Conservation (phyloP, 2,329 filamentous ascomycete species). For the Scortechinia acanthostroma region DNA sequence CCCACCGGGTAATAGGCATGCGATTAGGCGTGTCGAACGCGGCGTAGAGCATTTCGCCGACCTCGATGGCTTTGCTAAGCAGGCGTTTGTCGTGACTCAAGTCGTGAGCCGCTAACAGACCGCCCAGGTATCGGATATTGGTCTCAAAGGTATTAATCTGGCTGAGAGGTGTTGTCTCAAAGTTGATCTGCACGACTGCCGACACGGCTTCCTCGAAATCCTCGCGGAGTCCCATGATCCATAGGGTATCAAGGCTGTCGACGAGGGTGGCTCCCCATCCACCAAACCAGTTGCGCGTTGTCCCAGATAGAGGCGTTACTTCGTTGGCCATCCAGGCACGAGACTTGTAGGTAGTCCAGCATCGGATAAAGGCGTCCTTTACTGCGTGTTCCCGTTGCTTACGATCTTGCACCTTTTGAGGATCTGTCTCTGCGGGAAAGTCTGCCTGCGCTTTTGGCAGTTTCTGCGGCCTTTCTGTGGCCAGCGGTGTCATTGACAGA, state of each 20-base stretch:
- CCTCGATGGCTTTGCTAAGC: conserved; percentile 36
- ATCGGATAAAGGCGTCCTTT: too few relatives aligned
- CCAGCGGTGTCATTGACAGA: too few relatives aligned
- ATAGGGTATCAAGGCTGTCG: conserved; percentile 39
- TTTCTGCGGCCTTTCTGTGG: too few relatives aligned
- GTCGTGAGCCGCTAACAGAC: conserved; percentile 37
- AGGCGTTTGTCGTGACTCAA: conserved; percentile 30
- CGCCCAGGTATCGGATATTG: conserved; percentile 38
- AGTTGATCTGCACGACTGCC: conserved; percentile 37
- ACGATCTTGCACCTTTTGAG: too few relatives aligned
- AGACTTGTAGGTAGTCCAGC: conserved; percentile 75
- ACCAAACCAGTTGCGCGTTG: conserved; percentile 74
- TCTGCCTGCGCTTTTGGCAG: too few relatives aligned
- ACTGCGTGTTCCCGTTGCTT: too few relatives aligned
- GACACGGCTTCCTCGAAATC: conserved; percentile 42
- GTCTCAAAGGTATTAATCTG: conserved; percentile 58
- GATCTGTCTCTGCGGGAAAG: too few relatives aligned
- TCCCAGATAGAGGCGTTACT: conserved; percentile 64
- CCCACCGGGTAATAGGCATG: conserved; percentile 41
- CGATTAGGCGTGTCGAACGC: conserved; percentile 40
- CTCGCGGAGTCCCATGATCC: conserved; percentile 45
- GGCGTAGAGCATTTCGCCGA: conserved; percentile 37
- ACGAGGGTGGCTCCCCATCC: conserved; percentile 38
- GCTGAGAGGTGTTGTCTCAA: conserved; percentile 24
- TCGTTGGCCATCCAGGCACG: conserved; percentile 85